Evolutionary conservation across 441 rosid genomes (phyloP).

Genomic region (Gossypium aridum): DNA sequence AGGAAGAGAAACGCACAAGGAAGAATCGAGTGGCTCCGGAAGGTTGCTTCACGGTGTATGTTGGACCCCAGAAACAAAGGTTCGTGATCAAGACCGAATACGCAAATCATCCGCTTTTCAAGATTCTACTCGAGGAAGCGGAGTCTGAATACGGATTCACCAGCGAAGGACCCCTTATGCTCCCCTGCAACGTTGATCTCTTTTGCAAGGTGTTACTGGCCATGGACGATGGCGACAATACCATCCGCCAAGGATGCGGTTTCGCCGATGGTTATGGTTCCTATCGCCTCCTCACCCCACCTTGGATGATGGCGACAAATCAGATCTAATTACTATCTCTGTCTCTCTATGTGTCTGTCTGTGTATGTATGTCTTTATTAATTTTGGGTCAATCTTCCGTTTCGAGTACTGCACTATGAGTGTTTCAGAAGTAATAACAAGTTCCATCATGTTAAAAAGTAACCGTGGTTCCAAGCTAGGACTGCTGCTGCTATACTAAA

Average conservation of each 20-base stretch:
- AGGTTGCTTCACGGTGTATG: conserved; percentile 68
- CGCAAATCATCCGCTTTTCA: conserved; percentile 62
- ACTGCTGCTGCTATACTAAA: neutral
- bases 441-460: neutral
- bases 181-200: conserved; percentile 55
- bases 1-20: neutral
- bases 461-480: neutral
- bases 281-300: conserved; percentile 33
- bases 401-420: neutral
- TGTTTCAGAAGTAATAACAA: neutral
- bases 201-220: conserved; percentile 42
- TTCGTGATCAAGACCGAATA: conserved; percentile 52
- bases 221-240: conserved; percentile 25
- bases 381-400: neutral
- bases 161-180: conserved; percentile 53
- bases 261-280: conserved; percentile 22
- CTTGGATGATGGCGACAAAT: conserved; percentile 28
- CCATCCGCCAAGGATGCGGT: conserved; percentile 24
- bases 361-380: neutral
- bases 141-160: conserved; percentile 57
- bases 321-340: conserved; percentile 14
- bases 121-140: conserved; percentile 57
- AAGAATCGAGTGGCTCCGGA: conserved; percentile 37
- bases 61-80: conserved; percentile 50
- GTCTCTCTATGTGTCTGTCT: neutral